Evolutionary conservation across 2,329 filamentous ascomycete genomes (phyloP).

Genomic region (Trichoderma cornu-damae): DNA sequence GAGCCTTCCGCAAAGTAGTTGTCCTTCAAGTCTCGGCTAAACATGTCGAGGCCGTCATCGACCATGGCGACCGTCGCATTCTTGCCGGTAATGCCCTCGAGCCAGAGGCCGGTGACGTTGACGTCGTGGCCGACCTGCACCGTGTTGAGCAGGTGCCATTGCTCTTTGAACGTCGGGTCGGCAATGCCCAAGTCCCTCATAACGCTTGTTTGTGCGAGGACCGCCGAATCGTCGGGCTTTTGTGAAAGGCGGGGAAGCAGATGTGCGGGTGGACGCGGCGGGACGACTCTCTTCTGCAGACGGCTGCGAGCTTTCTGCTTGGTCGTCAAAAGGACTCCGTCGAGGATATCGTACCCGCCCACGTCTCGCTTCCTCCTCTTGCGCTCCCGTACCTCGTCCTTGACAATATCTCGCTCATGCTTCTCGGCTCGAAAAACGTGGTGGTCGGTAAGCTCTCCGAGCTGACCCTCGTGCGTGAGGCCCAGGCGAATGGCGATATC

Average conservation of each 20-base stretch:
- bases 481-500: slow-evolving; percentile 69
- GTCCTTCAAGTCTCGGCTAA: slow-evolving; percentile 83
- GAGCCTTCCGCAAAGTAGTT: slow-evolving; percentile 94
- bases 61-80: slow-evolving; percentile 90
- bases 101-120: slow-evolving; percentile 92
- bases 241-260: slow-evolving; percentile 21
- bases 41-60: slow-evolving; percentile 93
- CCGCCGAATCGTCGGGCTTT: slow-evolving; percentile 37
- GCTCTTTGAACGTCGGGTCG: slow-evolving; percentile 87
- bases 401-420: slow-evolving; percentile 54
- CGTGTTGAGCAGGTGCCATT: slow-evolving; percentile 93
- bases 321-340: slow-evolving; percentile 70
- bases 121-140: slow-evolving; percentile 80
- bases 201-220: slow-evolving; percentile 55
- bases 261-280: slow-evolving; percentile 34
- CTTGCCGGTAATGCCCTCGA: slow-evolving; percentile 82
- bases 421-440: slow-evolving; percentile 77
- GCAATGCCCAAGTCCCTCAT: slow-evolving; percentile 65
- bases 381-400: slow-evolving; percentile 47
- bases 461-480: slow-evolving; percentile 71
- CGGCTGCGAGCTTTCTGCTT: slow-evolving; percentile 59
- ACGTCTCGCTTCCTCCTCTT: slow-evolving; percentile 58
- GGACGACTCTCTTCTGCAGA: slow-evolving; percentile 49
- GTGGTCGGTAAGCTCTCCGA: slow-evolving; percentile 74
- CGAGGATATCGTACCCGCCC: slow-evolving; percentile 55